These are phyloP conservation scores for Trichosporon inkin DNA, from an alignment of 1,284 basidiomycete genomes.

Conservation along the genomic window DNA sequence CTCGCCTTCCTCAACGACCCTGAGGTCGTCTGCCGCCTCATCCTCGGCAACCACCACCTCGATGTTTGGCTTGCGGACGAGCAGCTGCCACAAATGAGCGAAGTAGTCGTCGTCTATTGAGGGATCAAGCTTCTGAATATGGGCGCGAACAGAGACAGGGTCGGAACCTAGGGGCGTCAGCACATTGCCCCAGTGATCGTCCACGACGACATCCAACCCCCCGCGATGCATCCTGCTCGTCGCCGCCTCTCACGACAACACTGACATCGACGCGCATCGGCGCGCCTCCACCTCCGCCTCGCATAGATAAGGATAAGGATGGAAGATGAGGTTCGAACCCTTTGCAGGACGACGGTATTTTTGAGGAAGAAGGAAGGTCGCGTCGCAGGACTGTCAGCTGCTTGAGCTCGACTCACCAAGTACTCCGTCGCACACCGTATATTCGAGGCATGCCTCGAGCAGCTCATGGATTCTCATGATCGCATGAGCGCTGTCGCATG, in stretches of 20 bases:
- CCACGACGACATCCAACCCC: neutral
- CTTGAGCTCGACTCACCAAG: conserved; percentile 36
- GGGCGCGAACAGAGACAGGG: conserved; percentile 21
- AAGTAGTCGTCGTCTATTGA: conserved; percentile 41
- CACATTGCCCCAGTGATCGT: neutral
- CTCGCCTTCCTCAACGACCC: conserved; percentile 31
- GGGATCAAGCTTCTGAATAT: conserved; percentile 32
- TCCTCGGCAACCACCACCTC: conserved; percentile 32
- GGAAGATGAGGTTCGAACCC: conserved; percentile 22
- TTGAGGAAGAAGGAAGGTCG: conserved; percentile 8
- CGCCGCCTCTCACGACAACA: neutral
- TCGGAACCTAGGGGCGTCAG: conserved; percentile 33
- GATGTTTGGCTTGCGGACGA: conserved; percentile 34
- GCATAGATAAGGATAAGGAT: conserved; percentile 1
- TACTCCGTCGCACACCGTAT: conserved; percentile 41
- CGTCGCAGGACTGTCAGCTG: neutral
- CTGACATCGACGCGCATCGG: conserved; percentile 7
- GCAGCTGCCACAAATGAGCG: conserved; percentile 34
- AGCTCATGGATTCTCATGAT: conserved; percentile 46
- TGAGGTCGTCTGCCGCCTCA: conserved; percentile 21
- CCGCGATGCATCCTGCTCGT: neutral
- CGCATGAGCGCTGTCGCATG: neutral
- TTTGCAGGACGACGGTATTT: conserved; percentile 11
- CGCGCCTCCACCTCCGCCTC: conserved; percentile 18
- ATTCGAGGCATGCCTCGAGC: conserved; percentile 42